These are phyloP conservation scores for Pseudopithomyces chartarum DNA, from an alignment of 2,329 filamentous ascomycete species.

Conservation along the genomic window DNA sequence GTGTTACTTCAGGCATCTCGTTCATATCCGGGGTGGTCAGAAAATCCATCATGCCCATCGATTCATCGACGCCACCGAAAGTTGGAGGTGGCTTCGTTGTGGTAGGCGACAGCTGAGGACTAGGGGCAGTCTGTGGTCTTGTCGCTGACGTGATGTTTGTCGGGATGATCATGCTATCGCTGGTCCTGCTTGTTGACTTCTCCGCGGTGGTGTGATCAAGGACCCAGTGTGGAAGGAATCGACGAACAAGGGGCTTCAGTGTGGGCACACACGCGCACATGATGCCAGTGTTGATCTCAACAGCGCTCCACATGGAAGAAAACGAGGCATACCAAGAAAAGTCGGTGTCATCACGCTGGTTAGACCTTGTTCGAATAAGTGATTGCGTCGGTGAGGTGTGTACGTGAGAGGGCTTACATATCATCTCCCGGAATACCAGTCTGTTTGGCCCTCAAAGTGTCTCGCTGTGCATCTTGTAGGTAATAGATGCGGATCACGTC, in stretches of 20 bases:
- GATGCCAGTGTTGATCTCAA: slow-evolving; percentile 90
- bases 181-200: slow-evolving; percentile 30
- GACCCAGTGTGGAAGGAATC: slow-evolving; percentile 62
- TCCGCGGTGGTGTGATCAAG: slow-evolving; percentile 50
- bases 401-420: slow-evolving; percentile 21
- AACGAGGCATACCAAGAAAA: slow-evolving; percentile 76
- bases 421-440: background rate
- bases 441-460: slow-evolving; percentile 46
- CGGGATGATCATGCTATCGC: slow-evolving; percentile 33
- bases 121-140: slow-evolving; percentile 23
- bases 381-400: slow-evolving; percentile 19
- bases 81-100: slow-evolving; percentile 26
- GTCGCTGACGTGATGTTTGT: slow-evolving; percentile 28
- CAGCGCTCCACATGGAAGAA: slow-evolving; percentile 90
- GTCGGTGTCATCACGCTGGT: slow-evolving; percentile 52
- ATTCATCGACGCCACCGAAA: slow-evolving; percentile 26
- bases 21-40: slow-evolving; percentile 55
- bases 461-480: slow-evolving; percentile 71
- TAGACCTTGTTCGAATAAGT: slow-evolving; percentile 13
- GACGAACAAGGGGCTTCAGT: slow-evolving; percentile 80
- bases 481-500: slow-evolving; percentile 91
- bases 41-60: slow-evolving; percentile 59
- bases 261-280: slow-evolving; percentile 92
- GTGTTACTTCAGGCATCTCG: slow-evolving; percentile 39
- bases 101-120: slow-evolving; percentile 29